Evolutionary conservation across 257 asterid species (phyloP).

Genomic region (Schizonepeta tenuifolia): DNA sequence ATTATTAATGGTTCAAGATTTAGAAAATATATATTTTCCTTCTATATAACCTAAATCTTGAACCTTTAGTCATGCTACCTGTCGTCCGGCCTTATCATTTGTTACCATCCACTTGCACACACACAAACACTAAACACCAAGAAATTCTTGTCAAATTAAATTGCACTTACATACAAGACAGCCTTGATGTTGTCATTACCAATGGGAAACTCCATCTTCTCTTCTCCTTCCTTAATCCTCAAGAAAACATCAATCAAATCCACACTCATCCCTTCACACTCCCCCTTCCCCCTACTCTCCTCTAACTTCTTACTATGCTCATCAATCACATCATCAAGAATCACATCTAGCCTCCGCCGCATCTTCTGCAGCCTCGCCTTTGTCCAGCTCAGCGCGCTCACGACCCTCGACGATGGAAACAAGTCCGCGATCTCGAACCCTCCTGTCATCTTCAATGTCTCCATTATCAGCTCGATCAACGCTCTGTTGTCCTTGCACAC

Average conservation of each 20-base stretch:
- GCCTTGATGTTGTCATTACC: slow-evolving; percentile 38
- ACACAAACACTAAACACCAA: too few species aligned
- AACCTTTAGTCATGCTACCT: too few species aligned
- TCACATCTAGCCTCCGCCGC: slow-evolving; percentile 7
- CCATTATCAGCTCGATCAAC: neutral
- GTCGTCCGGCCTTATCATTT: too few species aligned
- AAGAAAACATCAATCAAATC: slow-evolving; percentile 40
- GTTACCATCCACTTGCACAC: too few species aligned
- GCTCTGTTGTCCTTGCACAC: neutral
- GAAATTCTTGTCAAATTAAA: too few species aligned
- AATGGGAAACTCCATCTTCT: slow-evolving; percentile 34
- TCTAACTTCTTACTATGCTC: slow-evolving; percentile 11
- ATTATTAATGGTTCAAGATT: too few species aligned
- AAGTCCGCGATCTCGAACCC: slow-evolving; percentile 32
- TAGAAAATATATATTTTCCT: too few species aligned
- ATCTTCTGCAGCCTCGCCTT: slow-evolving; percentile 9
- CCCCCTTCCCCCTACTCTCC: neutral
- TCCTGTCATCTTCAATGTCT: neutral
- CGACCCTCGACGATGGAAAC: slow-evolving; percentile 12
- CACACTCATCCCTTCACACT: slow-evolving; percentile 1
- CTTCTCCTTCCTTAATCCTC: slow-evolving; percentile 18
- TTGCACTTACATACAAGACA: slow-evolving; percentile 29
- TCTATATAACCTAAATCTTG: too few species aligned
- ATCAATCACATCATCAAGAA: slow-evolving; percentile 3
- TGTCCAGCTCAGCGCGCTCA: slow-evolving; percentile 14